These are phyloP conservation scores for Apiospora malaysiana DNA, from an alignment of 2,329 filamentous ascomycete species.

Conservation along the genomic window DNA sequence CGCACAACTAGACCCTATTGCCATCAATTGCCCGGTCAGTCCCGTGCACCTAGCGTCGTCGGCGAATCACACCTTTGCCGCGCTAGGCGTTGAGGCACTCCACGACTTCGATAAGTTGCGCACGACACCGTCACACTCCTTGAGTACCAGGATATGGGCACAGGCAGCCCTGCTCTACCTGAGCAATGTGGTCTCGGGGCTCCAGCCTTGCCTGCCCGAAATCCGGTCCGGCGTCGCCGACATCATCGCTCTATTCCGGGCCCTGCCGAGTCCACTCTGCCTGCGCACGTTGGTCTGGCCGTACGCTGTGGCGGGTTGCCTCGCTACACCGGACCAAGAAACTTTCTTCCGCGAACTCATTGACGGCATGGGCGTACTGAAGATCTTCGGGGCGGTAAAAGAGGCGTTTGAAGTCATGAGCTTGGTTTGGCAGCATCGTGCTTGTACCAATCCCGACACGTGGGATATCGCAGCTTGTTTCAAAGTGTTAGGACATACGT, in stretches of 20 bases:
- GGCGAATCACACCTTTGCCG: constrained; percentile 28
- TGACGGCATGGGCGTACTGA: constrained; percentile 31
- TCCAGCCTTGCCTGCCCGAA: constrained; percentile 31
- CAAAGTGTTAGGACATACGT: constrained; percentile 32
- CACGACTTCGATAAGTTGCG: constrained; percentile 22
- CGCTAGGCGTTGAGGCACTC: constrained; percentile 27
- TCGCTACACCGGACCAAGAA: constrained; percentile 31
- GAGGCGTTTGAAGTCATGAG: constrained; percentile 34
- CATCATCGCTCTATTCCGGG: constrained; percentile 31
- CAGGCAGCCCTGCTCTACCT: constrained; percentile 36
- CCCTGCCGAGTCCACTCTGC: constrained; percentile 30
- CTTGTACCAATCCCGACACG: constrained; percentile 27
- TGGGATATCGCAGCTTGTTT: constrained; percentile 37
- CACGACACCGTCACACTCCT: constrained; percentile 25
- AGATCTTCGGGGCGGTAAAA: constrained; percentile 34
- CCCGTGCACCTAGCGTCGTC: constrained; percentile 25
- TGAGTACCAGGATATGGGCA: constrained; percentile 37
- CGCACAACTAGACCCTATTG: constrained; percentile 22
- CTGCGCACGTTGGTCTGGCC: constrained; percentile 37
- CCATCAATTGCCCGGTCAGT: constrained; percentile 24
- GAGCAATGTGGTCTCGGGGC: constrained; percentile 33
- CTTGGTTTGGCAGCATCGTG: constrained; percentile 32
- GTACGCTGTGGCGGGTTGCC: constrained; percentile 37
- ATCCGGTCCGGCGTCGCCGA: constrained; percentile 30
- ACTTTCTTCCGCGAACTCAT: constrained; percentile 33